These are phyloP conservation scores for Flagelloscypha sp. DNA, from an alignment of 768 basidiomycete species.

Conservation along the genomic window DNA sequence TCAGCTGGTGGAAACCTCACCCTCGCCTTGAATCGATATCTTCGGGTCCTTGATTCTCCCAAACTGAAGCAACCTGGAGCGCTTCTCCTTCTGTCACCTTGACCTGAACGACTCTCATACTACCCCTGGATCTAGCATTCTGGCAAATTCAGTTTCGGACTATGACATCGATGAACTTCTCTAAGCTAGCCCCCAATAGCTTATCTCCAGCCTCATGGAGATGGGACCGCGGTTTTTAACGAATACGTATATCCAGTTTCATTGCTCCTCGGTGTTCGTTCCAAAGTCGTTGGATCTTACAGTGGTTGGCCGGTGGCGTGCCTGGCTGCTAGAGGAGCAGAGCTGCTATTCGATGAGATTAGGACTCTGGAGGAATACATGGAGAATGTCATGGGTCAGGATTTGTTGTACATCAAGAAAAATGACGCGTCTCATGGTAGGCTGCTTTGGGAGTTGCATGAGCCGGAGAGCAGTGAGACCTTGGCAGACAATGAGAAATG, in stretches of 20 bases:
- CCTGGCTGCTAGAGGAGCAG: slow-evolving; percentile 25
- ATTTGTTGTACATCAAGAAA: slow-evolving; percentile 7
- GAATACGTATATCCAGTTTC: slow-evolving; percentile 29
- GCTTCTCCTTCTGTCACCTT: slow-evolving; percentile 28
- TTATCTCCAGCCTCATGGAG: slow-evolving; percentile 18
- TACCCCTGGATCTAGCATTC: no score
- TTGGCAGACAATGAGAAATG: slow-evolving; percentile 12
- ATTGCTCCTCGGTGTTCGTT: slow-evolving; percentile 9
- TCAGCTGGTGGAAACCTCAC: slow-evolving; percentile 49
- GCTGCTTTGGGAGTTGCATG: slow-evolving; percentile 15
- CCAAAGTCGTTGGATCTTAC: slow-evolving; percentile 17
- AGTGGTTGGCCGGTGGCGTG: slow-evolving; percentile 23
- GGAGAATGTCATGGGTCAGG: slow-evolving; percentile 20
- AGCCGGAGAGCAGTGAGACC: slow-evolving; percentile 22
- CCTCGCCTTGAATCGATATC: slow-evolving; percentile 28
- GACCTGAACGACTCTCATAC: no score
- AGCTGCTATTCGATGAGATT: slow-evolving; percentile 23
- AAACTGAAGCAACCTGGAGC: slow-evolving; percentile 17
- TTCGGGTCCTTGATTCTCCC: slow-evolving; percentile 13
- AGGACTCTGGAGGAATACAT: slow-evolving; percentile 21
- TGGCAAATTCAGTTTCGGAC: no score
- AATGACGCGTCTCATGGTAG: no score
- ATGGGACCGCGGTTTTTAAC: slow-evolving; percentile 18
- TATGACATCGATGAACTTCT: no score
- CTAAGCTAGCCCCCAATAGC: slow-evolving; percentile 14